Percentiles rank a stretch among this genome's conserved stretches.
phyloP scores from a whole-genome alignment of 2,329 filamentous ascomycete genomes.

The Epichloe aotearoae region DNA sequence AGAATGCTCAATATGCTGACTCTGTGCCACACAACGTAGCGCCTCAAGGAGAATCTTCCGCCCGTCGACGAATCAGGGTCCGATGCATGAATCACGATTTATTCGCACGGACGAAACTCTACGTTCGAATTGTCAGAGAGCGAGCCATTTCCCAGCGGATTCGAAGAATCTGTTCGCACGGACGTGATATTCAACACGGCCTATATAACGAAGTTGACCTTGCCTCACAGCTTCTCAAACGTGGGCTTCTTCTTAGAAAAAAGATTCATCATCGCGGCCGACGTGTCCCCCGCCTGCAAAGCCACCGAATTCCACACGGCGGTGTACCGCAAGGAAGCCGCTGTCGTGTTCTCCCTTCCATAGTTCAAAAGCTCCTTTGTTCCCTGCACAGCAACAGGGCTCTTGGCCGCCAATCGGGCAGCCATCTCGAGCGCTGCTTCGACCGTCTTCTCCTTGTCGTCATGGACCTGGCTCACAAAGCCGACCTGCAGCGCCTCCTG shows the following conservation, averaged over 20 bases:
- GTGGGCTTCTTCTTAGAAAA: constrained; percentile 71
- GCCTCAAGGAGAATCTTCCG: constrained; percentile 38
- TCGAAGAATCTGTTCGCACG: too few species aligned
- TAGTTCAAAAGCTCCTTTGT: constrained; percentile 82
- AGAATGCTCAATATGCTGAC: background rate
- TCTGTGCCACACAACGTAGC: constrained; percentile 18
- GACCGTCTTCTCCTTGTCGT: constrained; percentile 50
- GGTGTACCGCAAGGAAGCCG: constrained; percentile 73
- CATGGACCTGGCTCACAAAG: constrained; percentile 53
- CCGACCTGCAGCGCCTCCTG: constrained; percentile 58
- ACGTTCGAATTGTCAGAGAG: background rate
- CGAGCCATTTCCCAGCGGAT: too few species aligned
- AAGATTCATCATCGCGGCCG: constrained; percentile 59
- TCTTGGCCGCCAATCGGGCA: constrained; percentile 59
- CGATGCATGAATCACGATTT: constrained; percentile 19
- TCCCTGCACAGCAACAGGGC: constrained; percentile 73
- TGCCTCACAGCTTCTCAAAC: constrained; percentile 67
- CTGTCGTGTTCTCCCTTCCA: constrained; percentile 62
- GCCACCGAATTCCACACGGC: constrained; percentile 76
- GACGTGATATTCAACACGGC: background rate
- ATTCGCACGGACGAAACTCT: background rate
- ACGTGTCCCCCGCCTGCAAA: constrained; percentile 68
- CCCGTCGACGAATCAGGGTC: constrained; percentile 39
- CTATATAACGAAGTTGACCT: background rate
- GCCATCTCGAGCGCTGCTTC: constrained; percentile 51